A percentile compares a stretch with the other conserved stretches of the same genome.
Conservation (phyloP, 768 basidiomycete species). For the Boletus pseudopeckii region DNA sequence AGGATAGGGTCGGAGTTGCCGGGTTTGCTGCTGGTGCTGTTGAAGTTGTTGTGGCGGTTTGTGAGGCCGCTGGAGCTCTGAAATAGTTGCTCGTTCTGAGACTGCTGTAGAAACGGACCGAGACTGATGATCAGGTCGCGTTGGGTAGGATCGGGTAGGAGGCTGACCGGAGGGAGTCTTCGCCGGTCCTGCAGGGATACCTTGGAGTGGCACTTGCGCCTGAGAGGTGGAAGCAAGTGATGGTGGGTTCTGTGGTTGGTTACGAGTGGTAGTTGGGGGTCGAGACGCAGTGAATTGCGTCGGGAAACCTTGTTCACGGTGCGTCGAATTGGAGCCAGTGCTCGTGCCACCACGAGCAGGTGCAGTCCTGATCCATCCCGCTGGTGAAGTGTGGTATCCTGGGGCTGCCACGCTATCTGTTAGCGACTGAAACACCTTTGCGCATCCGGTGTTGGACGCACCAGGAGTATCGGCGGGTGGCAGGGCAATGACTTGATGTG, state of each 20-base stretch:
- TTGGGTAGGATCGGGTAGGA: background rate
- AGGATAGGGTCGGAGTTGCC: background rate
- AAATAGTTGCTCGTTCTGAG: background rate
- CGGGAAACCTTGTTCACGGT: background rate
- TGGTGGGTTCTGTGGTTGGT: background rate
- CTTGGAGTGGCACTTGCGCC: slow-evolving; percentile 4
- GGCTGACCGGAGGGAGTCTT: background rate
- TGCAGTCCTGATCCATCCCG: background rate
- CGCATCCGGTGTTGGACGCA: background rate
- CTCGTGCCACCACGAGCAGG: background rate
- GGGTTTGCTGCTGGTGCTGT: background rate
- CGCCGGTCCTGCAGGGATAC: background rate
- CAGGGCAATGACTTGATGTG: background rate
- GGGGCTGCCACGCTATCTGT: background rate
- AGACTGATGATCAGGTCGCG: background rate
- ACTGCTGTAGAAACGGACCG: background rate
- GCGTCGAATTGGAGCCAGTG: background rate
- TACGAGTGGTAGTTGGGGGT: background rate
- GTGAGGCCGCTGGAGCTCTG: background rate
- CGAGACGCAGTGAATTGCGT: background rate
- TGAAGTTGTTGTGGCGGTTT: background rate
- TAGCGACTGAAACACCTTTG: background rate
- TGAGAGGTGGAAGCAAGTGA: background rate
- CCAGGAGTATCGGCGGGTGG: background rate
- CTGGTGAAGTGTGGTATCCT: slow-evolving; percentile 2